These are phyloP conservation scores for Syzygium grande DNA, from an alignment of 345 rosid genomes.

Conservation along the genomic window DNA sequence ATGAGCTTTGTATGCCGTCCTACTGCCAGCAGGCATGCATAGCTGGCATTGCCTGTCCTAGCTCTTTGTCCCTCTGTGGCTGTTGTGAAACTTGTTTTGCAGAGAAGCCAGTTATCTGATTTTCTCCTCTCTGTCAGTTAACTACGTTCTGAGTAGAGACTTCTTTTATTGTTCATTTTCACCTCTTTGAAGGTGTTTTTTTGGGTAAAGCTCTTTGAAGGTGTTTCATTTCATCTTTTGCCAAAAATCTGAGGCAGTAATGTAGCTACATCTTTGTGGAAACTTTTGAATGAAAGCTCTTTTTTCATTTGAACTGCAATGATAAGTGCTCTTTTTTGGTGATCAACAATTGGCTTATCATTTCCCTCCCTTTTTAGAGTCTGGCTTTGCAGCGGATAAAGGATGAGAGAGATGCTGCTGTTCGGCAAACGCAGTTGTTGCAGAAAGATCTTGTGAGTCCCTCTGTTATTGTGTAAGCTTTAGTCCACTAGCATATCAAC, in stretches of 20 bases:
- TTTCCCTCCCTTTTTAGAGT: neutral
- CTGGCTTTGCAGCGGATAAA: neutral
- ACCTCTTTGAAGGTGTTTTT: neutral
- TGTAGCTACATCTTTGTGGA: neutral
- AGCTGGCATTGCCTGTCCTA: neutral
- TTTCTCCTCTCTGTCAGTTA: neutral
- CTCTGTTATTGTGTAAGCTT: neutral
- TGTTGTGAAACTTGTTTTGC: neutral
- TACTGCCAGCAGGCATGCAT: neutral
- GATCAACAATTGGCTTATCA: neutral
- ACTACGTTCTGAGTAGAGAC: neutral
- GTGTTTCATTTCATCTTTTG: neutral
- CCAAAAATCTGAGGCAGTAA: neutral
- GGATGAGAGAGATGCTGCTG: neutral
- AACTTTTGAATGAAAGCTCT: neutral
- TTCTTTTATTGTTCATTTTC: neutral
- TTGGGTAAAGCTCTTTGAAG: neutral
- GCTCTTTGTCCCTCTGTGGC: neutral
- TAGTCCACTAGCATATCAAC: neutral
- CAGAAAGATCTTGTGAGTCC: neutral
- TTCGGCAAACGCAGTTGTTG: neutral
- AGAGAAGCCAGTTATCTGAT: neutral
- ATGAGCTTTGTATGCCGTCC: neutral
- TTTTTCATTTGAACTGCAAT: neutral
- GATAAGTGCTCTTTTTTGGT: neutral